Percentiles rank a stretch among this genome's conserved stretches.
These are phyloP conservation scores for Huntiella bhutanensis DNA, from an alignment of 2,329 filamentous ascomycete species.

Conservation along the genomic window DNA sequence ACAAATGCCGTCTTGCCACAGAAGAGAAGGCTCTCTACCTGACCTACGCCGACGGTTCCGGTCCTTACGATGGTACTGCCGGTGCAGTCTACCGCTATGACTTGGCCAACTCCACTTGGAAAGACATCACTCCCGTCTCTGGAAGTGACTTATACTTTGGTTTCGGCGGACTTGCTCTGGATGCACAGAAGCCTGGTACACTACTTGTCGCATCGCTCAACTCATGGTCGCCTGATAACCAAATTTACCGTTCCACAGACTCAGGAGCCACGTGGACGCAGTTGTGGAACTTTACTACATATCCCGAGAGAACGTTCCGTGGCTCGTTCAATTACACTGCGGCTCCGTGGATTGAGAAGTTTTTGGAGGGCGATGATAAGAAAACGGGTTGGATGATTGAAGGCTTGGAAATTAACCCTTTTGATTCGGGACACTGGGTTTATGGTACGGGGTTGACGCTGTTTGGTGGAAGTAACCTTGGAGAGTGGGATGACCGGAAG, in stretches of 20 bases:
- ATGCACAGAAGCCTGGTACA: constrained; percentile 34
- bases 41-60: constrained; percentile 33
- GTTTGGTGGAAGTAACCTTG: constrained; percentile 34
- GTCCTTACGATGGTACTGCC: constrained; percentile 35
- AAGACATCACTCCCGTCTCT: constrained; percentile 35
- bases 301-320: constrained; percentile 26
- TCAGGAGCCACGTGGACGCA: constrained; percentile 34
- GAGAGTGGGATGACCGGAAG: constrained; percentile 30
- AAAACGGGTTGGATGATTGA: constrained; percentile 44
- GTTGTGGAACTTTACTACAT: constrained; percentile 32
- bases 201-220: constrained; percentile 37
- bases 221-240: constrained; percentile 39
- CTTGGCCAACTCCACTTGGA: constrained; percentile 29
- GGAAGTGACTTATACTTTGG: constrained; percentile 30
- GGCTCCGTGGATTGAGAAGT: constrained; percentile 35
- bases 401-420: constrained; percentile 35
- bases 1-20: constrained; percentile 32
- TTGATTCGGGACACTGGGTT: constrained; percentile 39
- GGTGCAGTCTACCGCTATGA: constrained; percentile 37
- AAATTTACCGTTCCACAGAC: constrained; percentile 35
- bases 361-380: constrained; percentile 28
- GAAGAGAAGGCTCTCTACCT: constrained; percentile 34
- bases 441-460: constrained; percentile 41
- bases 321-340: constrained; percentile 27
- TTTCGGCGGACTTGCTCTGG: constrained; percentile 36